Base-by-base conservation (phyloP, 352 stramenopile genomes). In the Stephanocyclus meneghinianus region DNA sequence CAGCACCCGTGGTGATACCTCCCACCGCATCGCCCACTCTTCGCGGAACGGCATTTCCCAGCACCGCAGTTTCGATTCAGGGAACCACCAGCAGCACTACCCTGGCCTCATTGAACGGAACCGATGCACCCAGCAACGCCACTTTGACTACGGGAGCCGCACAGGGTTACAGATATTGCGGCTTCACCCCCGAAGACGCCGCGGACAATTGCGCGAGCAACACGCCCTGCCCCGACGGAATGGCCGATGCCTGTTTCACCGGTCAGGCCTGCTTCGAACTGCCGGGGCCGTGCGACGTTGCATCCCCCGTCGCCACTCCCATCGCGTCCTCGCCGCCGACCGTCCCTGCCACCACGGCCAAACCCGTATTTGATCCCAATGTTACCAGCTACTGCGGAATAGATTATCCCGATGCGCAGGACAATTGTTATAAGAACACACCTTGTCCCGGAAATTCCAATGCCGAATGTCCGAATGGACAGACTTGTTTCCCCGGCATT, bases 391-490 rank as follows among this genome's bases (percentile, higher is more conserved):
- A 50, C 13, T 65, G 57, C 18, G 57, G 57, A 48, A 13, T 51
- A 5, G 37, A 65, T 32, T 65, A 65, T 18, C 18, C 29, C 15
- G 57, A 65, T 51, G 57, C 57, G 0, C 57, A 51, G 13, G 57
- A 48, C 18, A 65, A 65, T 50, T 65, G 57, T 37, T 65, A 51
- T 15, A 42, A 48, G 9, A 13, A 7, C 35, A 65, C 57, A 15
- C 57, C 57, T 15, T 65, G 57, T 50, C 57, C 57, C 10, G 57
- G 35, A 35, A 65, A 65, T 18, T 65, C 57, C 15, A 65, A 65
- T 30, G 57, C 32, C 4, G 57, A 65, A 32, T 65, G 57, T 50
- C 16, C 8, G 7, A 18, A 65, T 50, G 57, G 57, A 16, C 32
- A 51, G 18, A 51, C 57, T 18, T 65, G 57, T 18, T 65, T 65